Evolutionary conservation across 352 stramenopile genomes (phyloP), one percentile per base, ranked within the genome.

Genomic region (Phytophthora sp.): DNA sequence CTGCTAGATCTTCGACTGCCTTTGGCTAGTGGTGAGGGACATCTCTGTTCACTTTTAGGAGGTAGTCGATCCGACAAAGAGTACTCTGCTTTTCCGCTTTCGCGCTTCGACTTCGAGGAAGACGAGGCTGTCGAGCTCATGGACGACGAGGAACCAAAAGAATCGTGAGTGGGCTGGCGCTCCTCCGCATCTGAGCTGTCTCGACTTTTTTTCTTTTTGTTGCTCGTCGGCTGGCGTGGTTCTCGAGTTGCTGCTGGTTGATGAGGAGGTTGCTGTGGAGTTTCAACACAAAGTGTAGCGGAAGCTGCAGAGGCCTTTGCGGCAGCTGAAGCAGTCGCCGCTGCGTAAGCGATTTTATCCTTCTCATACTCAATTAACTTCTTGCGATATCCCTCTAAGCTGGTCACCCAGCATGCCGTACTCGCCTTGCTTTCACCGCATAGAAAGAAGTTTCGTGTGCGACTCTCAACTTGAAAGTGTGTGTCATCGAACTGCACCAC

Each of bases 401-500:
- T 92, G 18, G 87, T 84, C 6, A 92, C 84, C 87, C 87, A 95
- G 54, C 85, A 93, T 15, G 72, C 67, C 1, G 87, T 89, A 49
- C 81, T 87, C 24, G 87, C 84, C 55, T 94, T 95, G 76, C 87
- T 95, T 31, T 95, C 87, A 35, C 82, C 84, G 24, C 86, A 91
- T 11, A 94, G 70, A 34, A 95, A 95, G 45, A 95, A 95, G 44
- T 94, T 95, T 43, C 84, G 84, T 24, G 77, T 92, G 12, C 82
- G 77, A 57, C 83, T 91, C 48, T 95, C 87, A 35, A 95, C 84
- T 42, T 95, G 87, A 44, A 95, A 95, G 34, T 92, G 84, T 30
- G 83, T 92, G 38, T 95, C 84, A 35, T 95, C 87, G 54, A 94
- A 95, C 72, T 91, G 82, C 31, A 92, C 62, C 42, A 95, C 76